Evolutionary conservation across 106 monocot species (phyloP).

Genomic region (Phalaenopsis aphrodite): DNA sequence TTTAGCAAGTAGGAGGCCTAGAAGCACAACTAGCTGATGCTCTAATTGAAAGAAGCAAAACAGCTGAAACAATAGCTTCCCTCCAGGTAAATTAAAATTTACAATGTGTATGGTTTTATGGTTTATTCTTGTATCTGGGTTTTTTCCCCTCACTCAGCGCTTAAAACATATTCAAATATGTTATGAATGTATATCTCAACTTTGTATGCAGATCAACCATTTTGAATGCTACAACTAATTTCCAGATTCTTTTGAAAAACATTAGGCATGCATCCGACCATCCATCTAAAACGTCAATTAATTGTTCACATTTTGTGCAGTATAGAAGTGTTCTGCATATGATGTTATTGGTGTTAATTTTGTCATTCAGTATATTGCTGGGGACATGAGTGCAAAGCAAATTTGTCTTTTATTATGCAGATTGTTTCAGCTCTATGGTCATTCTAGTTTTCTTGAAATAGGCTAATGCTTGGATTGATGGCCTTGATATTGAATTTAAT

Average conservation of each 20-base stretch:
- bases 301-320: not conserved
- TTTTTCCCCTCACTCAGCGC: too few relatives aligned
- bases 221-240: not conserved
- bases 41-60: constrained; percentile 69
- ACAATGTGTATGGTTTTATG: not conserved
- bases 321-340: not conserved
- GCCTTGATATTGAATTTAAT: not conserved
- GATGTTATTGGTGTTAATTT: not conserved
- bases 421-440: not conserved
- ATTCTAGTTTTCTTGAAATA: not conserved
- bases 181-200: not conserved
- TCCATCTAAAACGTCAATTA: not conserved
- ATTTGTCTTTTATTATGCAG: not conserved
- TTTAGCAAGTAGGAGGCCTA: constrained; percentile 66
- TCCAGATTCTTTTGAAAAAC: not conserved
- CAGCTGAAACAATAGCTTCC: constrained; percentile 75
- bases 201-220: not conserved
- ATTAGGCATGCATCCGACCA: not conserved
- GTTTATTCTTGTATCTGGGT: not conserved
- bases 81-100: constrained; percentile 52
- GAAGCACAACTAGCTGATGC: constrained; percentile 65
- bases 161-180: not conserved
- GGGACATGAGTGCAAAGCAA: not conserved
- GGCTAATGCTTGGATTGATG: not conserved
- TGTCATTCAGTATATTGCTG: not conserved